Base-by-base conservation (phyloP, 78 protist genomes). In the Dictyostelium citrinum region DNA sequence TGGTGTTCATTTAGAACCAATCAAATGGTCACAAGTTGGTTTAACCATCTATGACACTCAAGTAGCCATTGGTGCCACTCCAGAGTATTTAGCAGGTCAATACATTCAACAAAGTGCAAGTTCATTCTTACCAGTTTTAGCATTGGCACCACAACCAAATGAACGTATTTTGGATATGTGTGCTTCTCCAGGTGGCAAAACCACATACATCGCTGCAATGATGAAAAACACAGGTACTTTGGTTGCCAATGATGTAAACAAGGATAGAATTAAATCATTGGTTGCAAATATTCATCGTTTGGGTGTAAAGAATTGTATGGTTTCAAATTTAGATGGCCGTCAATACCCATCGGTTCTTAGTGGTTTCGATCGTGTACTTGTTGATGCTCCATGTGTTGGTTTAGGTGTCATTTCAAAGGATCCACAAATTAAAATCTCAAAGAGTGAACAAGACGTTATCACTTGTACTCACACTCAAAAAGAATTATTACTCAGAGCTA, bases 371-470 rank as follows among this genome's bases (percentile, higher is more conserved):
- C 96, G 99, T 41, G 97, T 98, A 22, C 92, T 99, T 10, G 97
- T 99, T 31, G 99, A 99, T 81, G 99, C 99, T 27, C 99, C 99
- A 6, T 99, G 99, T 95, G 84, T 98, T 7, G 99, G 99, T 49
- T 77, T 97, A 0, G 99, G 99, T 41, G 99, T 99, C 71, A 98
- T 99, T 79, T 64, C 98, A 35, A 94, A 98, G 64, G 99, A 99
- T 45, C 90, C 76, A 71, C 90, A 86, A 51, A 70, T 70, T 37
- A 70, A 86, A 58, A 46, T 80, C 45, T 46, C 80, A n/a, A 84
- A 95, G 91, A 68, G 55, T 22, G 99, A 90, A 29, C n/a, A 45
- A 6, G 99, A 99, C 80, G 27, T 99, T n/a, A 27, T 5, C 75
- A 83, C 35, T 49, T 91, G 96, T 64, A 39, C 98, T 61, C 92